A percentile compares a stretch with the other conserved stretches of the same genome.
phyloP scores from a whole-genome alignment of 305 asterid species.

The Solanum hybrid region DNA sequence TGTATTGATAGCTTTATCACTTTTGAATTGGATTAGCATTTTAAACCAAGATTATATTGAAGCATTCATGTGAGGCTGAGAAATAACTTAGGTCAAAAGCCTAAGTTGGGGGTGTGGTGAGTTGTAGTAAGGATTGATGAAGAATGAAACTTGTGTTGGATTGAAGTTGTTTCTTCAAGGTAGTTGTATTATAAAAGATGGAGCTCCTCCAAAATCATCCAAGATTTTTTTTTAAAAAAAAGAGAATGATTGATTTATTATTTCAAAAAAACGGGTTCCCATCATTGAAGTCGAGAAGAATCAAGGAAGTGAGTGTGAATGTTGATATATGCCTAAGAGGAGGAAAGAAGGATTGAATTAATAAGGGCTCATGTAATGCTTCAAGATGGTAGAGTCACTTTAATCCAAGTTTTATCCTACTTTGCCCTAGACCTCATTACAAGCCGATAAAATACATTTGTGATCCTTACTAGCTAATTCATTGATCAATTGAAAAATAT shows the following conservation, averaged over 20 bases:
- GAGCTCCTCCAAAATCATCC: not conserved
- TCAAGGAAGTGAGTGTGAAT: not conserved
- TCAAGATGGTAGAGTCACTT: not conserved
- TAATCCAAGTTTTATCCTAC: not conserved
- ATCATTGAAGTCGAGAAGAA: not conserved
- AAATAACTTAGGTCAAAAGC: not conserved
- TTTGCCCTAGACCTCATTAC: not conserved
- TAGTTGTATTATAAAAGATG: not conserved
- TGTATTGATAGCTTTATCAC: not conserved
- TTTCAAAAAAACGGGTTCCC: not conserved
- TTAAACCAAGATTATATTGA: not conserved
- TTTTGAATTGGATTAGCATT: not conserved
- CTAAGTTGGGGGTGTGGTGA: not conserved
- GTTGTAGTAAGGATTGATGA: not conserved
- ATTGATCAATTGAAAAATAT: not conserved
- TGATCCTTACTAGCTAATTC: not conserved
- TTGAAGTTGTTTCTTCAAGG: not conserved
- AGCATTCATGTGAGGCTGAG: not conserved
- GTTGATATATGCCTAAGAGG: not conserved
- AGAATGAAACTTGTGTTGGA: not conserved
- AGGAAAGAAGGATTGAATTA: not conserved
- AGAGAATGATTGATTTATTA: not conserved
- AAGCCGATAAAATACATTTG: not conserved
- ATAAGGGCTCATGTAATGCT: not conserved
- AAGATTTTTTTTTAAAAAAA: no score